These are phyloP conservation scores for Penicillium sp. DNA, from an alignment of 2,329 filamentous ascomycete genomes.

Conservation along the genomic window DNA sequence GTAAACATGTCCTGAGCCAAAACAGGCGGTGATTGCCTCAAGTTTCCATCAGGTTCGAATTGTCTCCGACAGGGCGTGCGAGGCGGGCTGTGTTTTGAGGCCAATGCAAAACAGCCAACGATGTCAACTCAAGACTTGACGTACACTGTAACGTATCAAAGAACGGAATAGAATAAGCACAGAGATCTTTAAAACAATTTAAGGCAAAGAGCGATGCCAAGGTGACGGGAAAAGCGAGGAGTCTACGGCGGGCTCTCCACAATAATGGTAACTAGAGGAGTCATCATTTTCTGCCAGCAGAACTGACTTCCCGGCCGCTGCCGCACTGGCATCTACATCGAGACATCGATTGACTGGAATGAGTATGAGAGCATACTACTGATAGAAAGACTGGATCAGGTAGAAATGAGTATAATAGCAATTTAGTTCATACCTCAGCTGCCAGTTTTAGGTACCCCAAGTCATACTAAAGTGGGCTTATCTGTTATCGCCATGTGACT, in stretches of 20 bases:
- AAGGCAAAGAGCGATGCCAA: conserved; percentile 4
- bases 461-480: conserved; percentile 1
- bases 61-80: conserved; percentile 27
- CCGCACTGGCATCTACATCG: not conserved
- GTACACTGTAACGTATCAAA: not conserved
- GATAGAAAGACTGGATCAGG: not conserved
- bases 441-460: not conserved
- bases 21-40: conserved; percentile 16
- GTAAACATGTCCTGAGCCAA: conserved; percentile 18
- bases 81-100: conserved; percentile 3
- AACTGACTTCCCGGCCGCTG: conserved; percentile 1
- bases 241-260: no score
- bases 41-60: conserved; percentile 35
- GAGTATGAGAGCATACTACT: not conserved
- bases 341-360: not conserved
- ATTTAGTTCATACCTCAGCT: not conserved
- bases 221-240: conserved; percentile 4
- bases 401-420: not conserved
- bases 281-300: conserved; percentile 16
- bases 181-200: not conserved
- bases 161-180: not conserved
- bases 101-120: not conserved
- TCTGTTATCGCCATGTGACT: conserved; percentile 22
- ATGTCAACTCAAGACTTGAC: not conserved
- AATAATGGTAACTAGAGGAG: not conserved